Evolutionary conservation across 2,329 filamentous ascomycete genomes (phyloP).

Genomic region (Fusarium domesticum): DNA sequence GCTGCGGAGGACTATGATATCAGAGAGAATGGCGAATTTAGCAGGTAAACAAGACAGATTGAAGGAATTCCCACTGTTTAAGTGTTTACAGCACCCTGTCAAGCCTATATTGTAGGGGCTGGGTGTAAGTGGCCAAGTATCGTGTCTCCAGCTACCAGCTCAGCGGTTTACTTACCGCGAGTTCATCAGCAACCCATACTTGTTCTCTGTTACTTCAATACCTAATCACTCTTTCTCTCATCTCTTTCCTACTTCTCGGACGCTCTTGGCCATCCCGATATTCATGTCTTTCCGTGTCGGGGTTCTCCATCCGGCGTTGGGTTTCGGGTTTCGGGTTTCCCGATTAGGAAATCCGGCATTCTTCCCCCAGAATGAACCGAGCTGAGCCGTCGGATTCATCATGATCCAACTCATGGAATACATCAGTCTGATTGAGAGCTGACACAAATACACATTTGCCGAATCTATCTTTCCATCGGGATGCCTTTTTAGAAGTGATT

Average conservation of each 20-base stretch:
- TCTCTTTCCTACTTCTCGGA: too few species aligned
- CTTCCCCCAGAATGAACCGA: background rate
- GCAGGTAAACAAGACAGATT: background rate
- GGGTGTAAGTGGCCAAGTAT: too few species aligned
- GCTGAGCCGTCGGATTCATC: slow-evolving; percentile 1
- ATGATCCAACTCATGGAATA: background rate
- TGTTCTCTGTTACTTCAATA: too few species aligned
- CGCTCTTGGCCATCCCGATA: slow-evolving; percentile 2
- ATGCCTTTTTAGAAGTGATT: slow-evolving; percentile 10
- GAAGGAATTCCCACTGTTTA: too few species aligned
- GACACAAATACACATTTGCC: background rate
- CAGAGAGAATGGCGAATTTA: background rate
- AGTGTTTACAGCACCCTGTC: too few species aligned
- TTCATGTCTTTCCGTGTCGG: background rate
- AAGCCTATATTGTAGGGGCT: too few species aligned
- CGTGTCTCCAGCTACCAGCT: too few species aligned
- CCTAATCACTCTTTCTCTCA: too few species aligned
- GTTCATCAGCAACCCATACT: too few species aligned
- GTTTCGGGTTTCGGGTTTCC: slow-evolving; percentile 27
- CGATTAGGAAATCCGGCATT: slow-evolving; percentile 17
- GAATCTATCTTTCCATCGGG: background rate
- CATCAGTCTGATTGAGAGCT: background rate
- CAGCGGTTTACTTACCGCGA: too few species aligned
- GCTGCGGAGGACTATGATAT: background rate
- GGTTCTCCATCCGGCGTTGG: slow-evolving; percentile 2